phyloP scores from a whole-genome alignment of 129 eudicot species.

The Mikania micrantha region DNA sequence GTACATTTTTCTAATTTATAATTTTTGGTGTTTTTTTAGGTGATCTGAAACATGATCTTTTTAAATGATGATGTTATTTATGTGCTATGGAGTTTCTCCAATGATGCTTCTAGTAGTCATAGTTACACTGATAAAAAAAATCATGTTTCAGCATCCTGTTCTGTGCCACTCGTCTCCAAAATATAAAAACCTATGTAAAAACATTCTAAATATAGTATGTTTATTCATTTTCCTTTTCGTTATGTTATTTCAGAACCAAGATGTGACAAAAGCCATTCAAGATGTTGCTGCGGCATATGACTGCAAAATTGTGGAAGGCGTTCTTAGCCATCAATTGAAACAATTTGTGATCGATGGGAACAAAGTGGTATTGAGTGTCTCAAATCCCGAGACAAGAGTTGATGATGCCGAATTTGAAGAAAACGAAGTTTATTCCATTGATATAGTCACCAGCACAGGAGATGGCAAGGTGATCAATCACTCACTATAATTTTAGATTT shows the following conservation, averaged over 20 bases:
- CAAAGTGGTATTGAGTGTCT: slow-evolving; percentile 73
- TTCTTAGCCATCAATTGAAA: slow-evolving; percentile 84
- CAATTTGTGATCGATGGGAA: slow-evolving; percentile 96
- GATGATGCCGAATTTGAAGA: slow-evolving; percentile 95
- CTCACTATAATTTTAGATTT: no score
- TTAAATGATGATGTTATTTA: no score
- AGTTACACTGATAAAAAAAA: no score
- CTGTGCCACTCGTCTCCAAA: no score
- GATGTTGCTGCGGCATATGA: slow-evolving; percentile 90
- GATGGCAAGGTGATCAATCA: slow-evolving; percentile 65
- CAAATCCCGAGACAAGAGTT: slow-evolving; percentile 80
- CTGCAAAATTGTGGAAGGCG: slow-evolving; percentile 95
- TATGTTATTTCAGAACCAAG: slow-evolving; percentile 53
- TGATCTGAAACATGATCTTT: no score
- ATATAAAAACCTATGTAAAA: no score
- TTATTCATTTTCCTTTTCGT: neutral
- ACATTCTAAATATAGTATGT: no score
- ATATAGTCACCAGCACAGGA: slow-evolving; percentile 91
- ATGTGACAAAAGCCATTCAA: slow-evolving; percentile 85
- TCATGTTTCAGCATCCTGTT: no score
- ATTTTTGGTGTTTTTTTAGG: no score
- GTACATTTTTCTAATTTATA: neutral
- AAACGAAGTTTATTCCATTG: slow-evolving; percentile 83
- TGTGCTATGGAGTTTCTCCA: no score
- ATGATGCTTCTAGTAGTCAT: no score